Percentiles rank a stretch among this genome's conserved stretches.
phyloP scores from a whole-genome alignment of 1,284 basidiomycete genomes.

The Hypsizygus ulmarius region DNA sequence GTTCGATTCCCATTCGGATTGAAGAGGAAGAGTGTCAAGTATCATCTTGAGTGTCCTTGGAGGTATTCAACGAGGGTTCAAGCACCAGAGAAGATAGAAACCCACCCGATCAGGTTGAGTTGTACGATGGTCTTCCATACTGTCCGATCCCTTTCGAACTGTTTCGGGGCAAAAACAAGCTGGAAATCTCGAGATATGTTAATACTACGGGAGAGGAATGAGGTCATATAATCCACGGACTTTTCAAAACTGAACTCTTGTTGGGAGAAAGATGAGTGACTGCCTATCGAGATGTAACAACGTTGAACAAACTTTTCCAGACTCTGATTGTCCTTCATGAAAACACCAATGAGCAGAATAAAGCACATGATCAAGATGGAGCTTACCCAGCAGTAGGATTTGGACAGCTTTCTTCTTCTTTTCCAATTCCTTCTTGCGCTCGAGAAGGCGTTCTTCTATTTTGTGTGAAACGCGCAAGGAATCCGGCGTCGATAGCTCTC shows the following conservation, averaged over 20 bases:
- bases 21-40: conserved; percentile 44
- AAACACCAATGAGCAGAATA: not conserved
- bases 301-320: conserved; percentile 49
- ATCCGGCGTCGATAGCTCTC: conserved; percentile 16
- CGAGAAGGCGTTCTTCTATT: conserved; percentile 57
- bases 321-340: conserved; percentile 59
- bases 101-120: conserved; percentile 63
- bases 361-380: conserved; percentile 1
- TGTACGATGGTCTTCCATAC: conserved; percentile 67
- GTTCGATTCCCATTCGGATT: conserved; percentile 44
- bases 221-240: conserved; percentile 32
- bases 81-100: conserved; percentile 1
- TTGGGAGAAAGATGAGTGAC: not conserved
- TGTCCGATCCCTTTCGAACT: conserved; percentile 54
- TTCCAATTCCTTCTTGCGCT: conserved; percentile 49
- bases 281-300: not conserved
- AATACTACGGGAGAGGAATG: not conserved
- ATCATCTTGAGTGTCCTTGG: conserved; percentile 52
- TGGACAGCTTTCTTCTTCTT: conserved; percentile 58
- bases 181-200: conserved; percentile 54
- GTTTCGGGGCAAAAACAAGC: conserved; percentile 57
- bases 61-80: not conserved
- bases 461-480: conserved; percentile 41
- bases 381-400: conserved; percentile 55
- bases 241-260: conserved; percentile 63